Evolutionary conservation across 1,139 yeast species (phyloP).

Genomic region (Kodamaea fungicola): DNA sequence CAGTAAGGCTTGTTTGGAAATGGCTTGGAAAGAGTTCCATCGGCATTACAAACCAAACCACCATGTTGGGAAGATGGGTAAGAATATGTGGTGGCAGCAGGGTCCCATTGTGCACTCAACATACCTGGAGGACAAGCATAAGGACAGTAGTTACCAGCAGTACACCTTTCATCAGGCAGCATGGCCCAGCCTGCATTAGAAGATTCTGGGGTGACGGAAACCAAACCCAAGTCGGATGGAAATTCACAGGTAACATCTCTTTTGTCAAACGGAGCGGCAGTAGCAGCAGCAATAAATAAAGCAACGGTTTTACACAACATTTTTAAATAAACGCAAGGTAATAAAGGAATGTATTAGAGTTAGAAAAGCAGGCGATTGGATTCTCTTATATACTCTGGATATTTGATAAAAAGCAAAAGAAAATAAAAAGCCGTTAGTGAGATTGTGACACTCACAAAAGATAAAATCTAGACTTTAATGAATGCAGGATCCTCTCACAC

Average conservation of each 20-base stretch:
- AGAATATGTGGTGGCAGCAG: conserved; percentile 52
- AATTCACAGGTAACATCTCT: conserved; percentile 54
- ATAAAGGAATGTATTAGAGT: conserved; percentile 8
- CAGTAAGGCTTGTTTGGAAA: conserved; percentile 61
- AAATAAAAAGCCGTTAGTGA: background rate
- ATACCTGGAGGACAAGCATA: conserved; percentile 88
- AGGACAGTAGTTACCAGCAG: conserved; percentile 76
- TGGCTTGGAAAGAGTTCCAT: conserved; percentile 67
- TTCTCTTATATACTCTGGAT: background rate
- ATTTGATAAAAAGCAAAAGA: background rate
- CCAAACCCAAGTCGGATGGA: conserved; percentile 64
- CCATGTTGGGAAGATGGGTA: conserved; percentile 78
- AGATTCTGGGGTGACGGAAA: conserved; percentile 56
- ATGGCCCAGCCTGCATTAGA: conserved; percentile 85
- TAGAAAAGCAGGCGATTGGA: background rate
- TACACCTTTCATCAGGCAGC: conserved; percentile 72
- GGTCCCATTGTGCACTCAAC: conserved; percentile 77
- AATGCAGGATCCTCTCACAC: no score
- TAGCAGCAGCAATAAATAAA: conserved; percentile 15
- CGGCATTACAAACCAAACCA: conserved; percentile 70
- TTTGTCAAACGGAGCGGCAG: conserved; percentile 22
- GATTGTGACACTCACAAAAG: background rate
- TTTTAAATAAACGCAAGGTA: conserved; percentile 1
- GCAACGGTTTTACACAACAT: conserved; percentile 21
- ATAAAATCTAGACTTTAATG: no score